Conservation (phyloP, 805 yeast species). For the Saccharomyces paradoxus region DNA sequence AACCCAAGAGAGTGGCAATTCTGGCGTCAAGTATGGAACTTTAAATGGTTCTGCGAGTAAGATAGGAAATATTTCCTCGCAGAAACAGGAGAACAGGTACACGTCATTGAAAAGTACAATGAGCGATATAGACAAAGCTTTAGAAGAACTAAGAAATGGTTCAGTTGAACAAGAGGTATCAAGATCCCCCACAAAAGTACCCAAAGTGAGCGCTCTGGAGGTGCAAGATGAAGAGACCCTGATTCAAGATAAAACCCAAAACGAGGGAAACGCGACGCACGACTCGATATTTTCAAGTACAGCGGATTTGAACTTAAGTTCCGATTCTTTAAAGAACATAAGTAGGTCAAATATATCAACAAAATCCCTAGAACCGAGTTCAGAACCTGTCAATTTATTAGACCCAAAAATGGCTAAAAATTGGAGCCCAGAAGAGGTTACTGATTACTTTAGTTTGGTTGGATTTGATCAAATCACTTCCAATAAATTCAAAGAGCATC, state of each 20-base stretch:
- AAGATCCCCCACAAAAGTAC: background rate
- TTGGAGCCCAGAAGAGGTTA: conserved; percentile 86
- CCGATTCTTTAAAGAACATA: background rate
- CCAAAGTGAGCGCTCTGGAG: conserved; percentile 2
- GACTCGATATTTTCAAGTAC: conserved; percentile 9
- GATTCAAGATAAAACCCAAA: background rate
- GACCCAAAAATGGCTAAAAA: conserved; percentile 41
- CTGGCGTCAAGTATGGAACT: background rate
- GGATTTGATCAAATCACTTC: conserved; percentile 69
- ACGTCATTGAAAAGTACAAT: conserved; percentile 37
- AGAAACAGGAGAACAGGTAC: background rate
- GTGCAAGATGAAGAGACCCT: conserved; percentile 3
- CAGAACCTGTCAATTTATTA: conserved; percentile 18
- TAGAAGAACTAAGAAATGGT: conserved; percentile 47
- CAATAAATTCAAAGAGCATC: conserved; percentile 73
- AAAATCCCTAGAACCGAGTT: background rate
- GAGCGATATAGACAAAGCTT: conserved; percentile 64
- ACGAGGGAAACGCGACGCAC: conserved; percentile 3
- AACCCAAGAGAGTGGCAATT: background rate
- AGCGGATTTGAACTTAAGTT: conserved; percentile 5
- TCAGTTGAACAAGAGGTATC: conserved; percentile 4
- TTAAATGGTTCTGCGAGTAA: background rate
- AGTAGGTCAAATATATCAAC: background rate
- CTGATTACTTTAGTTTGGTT: conserved; percentile 57
- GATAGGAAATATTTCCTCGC: background rate